Conservation (phyloP, 345 rosid species). For the Syzygium oleosum region DNA sequence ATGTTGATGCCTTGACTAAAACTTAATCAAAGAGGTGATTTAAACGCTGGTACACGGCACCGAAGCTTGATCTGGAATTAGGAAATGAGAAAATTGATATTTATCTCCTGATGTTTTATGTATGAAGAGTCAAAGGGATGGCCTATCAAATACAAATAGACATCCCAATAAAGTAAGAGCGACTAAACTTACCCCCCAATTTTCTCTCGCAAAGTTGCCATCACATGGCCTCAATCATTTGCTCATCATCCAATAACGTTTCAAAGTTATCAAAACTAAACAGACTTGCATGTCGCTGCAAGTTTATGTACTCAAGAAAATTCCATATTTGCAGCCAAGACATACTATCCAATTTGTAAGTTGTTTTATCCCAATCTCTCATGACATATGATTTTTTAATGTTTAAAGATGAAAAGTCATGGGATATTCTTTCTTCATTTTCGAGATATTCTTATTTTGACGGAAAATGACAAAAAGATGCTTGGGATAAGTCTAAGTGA, state of each 20-base stretch:
- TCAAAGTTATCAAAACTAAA: not conserved
- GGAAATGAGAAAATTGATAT: not conserved
- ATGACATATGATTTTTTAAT: not conserved
- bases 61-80: not conserved
- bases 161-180: not conserved
- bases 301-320: not conserved
- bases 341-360: not conserved
- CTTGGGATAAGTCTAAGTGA: not conserved
- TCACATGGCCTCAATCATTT: not conserved
- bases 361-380: not conserved
- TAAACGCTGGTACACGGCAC: accelerated
- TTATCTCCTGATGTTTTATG: not conserved
- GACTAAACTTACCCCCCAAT: not conserved
- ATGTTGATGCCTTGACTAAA: not conserved
- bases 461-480: not conserved
- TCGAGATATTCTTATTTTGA: not conserved
- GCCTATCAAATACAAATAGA: not conserved
- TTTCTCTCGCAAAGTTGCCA: not conserved
- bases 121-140: not conserved
- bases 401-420: not conserved
- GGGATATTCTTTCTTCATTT: not conserved
- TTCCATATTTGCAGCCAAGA: not conserved
- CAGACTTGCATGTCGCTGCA: not conserved
- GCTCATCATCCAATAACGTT: not conserved
- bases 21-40: not conserved